These are phyloP conservation scores for Leonotis leonurus DNA, from an alignment of 257 asterid genomes.

Conservation along the genomic window DNA sequence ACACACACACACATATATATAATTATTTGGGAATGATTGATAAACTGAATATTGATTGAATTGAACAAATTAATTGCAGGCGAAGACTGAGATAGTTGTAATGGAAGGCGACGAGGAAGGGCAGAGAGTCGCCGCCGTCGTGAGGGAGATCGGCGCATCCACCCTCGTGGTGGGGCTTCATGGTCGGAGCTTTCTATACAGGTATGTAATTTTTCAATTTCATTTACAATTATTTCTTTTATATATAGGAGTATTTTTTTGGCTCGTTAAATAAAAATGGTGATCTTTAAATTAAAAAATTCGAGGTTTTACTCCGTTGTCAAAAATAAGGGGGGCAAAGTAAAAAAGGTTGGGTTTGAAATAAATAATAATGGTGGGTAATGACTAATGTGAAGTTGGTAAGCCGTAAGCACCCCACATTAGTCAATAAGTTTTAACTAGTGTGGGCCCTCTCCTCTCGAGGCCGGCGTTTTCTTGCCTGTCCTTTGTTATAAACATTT, in stretches of 20 bases:
- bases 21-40: too few relatives aligned
- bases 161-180: conserved; percentile 87
- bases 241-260: too few relatives aligned
- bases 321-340: too few relatives aligned
- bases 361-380: neutral
- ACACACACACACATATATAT: too few relatives aligned
- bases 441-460: neutral
- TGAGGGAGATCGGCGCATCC: conserved; percentile 78
- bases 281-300: too few relatives aligned
- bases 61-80: conserved; percentile 34
- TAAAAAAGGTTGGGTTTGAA: too few relatives aligned
- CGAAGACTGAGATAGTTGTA: conserved; percentile 80
- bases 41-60: neutral
- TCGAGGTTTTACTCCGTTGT: too few relatives aligned
- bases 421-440: neutral
- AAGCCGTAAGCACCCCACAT: conserved; percentile 20
- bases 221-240: neutral
- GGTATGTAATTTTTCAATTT: conserved; percentile 29
- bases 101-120: conserved; percentile 81
- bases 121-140: conserved; percentile 51
- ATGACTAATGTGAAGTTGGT: conserved; percentile 15
- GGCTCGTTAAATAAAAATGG: neutral
- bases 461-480: conserved; percentile 11
- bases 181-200: conserved; percentile 77
- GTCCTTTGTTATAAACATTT: conserved; percentile 18